phyloP scores from a whole-genome alignment of 225 moss, liverwort and hornwort genomes.

The Asterella californica region DNA sequence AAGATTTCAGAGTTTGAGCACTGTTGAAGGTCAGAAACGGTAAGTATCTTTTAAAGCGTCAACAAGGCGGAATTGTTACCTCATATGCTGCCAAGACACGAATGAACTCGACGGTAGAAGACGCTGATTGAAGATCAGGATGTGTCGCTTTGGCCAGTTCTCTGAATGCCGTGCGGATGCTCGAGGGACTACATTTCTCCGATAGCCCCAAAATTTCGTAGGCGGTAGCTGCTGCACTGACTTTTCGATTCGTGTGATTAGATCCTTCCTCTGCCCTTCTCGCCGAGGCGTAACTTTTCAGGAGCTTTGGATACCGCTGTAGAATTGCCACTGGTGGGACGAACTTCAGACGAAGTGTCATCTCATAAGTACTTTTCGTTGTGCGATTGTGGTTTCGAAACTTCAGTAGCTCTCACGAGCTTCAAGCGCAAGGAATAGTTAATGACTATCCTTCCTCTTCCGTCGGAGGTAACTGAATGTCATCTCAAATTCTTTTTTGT shows the following conservation, averaged over 20 bases:
- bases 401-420: neutral
- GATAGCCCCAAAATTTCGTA: conserved; percentile 80
- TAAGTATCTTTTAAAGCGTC: too few relatives aligned
- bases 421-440: neutral
- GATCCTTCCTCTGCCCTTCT: neutral
- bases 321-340: conserved; percentile 5
- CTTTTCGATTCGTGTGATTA: too few relatives aligned
- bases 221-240: conserved; percentile 41
- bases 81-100: conserved; percentile 91
- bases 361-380: neutral
- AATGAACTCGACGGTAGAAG: conserved; percentile 66
- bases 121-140: conserved; percentile 67
- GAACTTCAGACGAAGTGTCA: conserved; percentile 29
- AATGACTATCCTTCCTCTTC: neutral
- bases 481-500: neutral
- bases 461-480: neutral
- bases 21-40: too few relatives aligned
- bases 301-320: conserved; percentile 13
- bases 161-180: conserved; percentile 63
- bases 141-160: conserved; percentile 91
- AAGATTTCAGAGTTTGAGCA: too few relatives aligned
- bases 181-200: conserved; percentile 45
- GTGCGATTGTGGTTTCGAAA: neutral
- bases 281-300: conserved; percentile 7
- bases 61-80: conserved; percentile 29